These are phyloP conservation scores for Allodekkera sacchari DNA, from an alignment of 805 yeast species.

Conservation along the genomic window DNA sequence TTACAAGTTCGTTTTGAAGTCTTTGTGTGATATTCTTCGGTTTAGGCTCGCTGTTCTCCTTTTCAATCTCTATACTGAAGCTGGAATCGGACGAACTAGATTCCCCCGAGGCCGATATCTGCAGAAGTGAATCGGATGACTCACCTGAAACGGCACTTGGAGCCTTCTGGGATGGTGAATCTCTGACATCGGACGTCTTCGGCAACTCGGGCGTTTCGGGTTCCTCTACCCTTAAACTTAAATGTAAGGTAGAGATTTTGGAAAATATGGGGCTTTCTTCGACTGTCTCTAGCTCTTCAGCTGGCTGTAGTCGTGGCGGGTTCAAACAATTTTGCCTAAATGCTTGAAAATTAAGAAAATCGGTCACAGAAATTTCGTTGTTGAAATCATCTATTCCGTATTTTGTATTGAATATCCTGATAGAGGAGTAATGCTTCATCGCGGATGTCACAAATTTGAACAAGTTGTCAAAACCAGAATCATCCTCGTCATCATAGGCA, in stretches of 20 bases:
- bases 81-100: background rate
- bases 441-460: slow-evolving; percentile 22
- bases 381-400: slow-evolving; percentile 15
- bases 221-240: too few species aligned
- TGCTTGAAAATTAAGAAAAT: slow-evolving; percentile 18
- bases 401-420: slow-evolving; percentile 11
- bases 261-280: too few species aligned
- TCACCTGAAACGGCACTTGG: slow-evolving; percentile 1
- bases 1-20: slow-evolving; percentile 13
- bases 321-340: too few species aligned
- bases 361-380: slow-evolving; percentile 17
- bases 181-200: too few species aligned
- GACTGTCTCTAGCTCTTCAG: too few species aligned
- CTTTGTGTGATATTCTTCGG: slow-evolving; percentile 7
- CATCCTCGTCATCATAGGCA: slow-evolving; percentile 12
- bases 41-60: background rate
- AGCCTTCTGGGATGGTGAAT: slow-evolving; percentile 6
- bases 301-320: too few species aligned
- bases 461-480: slow-evolving; percentile 22
- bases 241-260: too few species aligned
- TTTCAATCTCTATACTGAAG: background rate
- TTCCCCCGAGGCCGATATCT: background rate
- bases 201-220: too few species aligned
- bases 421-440: slow-evolving; percentile 14
- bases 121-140: slow-evolving; percentile 1